These are phyloP conservation scores for Miscanthus lutarioriparius DNA, from an alignment of 176 grass and related monocot genomes.

Conservation along the genomic window DNA sequence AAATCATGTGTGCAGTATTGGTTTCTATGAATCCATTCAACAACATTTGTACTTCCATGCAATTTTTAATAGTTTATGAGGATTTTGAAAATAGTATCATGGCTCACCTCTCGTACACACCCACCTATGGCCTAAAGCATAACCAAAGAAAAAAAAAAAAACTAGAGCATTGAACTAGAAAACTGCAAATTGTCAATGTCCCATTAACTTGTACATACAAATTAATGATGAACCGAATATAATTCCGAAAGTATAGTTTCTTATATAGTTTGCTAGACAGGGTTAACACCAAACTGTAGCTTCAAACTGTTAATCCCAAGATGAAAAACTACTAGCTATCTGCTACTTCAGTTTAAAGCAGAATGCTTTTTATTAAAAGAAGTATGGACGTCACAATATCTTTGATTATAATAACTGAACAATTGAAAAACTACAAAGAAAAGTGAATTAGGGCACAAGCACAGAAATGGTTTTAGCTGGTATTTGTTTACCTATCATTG, in stretches of 20 bases:
- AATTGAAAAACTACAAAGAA: not conserved
- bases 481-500: constrained; percentile 71
- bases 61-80: no score
- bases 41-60: no score
- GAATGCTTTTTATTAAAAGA: not conserved
- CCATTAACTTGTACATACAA: not conserved
- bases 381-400: not conserved
- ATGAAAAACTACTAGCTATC: constrained; percentile 6
- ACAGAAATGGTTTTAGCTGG: not conserved
- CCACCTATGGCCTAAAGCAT: not conserved
- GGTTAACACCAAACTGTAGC: not conserved
- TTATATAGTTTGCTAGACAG: not conserved
- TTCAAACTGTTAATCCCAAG: not conserved
- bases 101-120: not conserved
- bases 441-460: not conserved
- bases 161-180: not conserved
- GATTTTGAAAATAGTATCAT: not conserved
- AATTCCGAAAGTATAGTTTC: not conserved
- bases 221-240: not conserved
- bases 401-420: not conserved
- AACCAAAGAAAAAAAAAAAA: not conserved
- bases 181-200: not conserved
- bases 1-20: not conserved
- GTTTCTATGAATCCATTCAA: not conserved
- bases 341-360: not conserved